phyloP scores from a whole-genome alignment of 768 basidiomycete species.

The Pisolithus tinctorius region DNA sequence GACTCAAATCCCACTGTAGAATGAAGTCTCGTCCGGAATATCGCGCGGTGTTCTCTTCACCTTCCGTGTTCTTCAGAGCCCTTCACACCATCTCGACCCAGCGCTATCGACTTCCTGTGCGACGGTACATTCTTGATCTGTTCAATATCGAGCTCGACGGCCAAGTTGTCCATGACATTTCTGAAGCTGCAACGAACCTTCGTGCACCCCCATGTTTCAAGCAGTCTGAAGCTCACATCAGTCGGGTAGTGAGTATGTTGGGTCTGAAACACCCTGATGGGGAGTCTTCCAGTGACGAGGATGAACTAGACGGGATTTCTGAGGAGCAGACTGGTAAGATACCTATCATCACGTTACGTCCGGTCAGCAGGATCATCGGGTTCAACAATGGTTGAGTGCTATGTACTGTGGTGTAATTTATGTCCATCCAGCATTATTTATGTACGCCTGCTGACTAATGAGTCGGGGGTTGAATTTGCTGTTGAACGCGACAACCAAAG shows the following conservation, averaged over 20 bases:
- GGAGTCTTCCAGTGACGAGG: slow-evolving; percentile 55
- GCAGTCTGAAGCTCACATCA: slow-evolving; percentile 36
- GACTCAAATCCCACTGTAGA: slow-evolving; percentile 29
- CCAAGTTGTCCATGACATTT: slow-evolving; percentile 49
- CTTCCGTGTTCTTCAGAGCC: slow-evolving; percentile 75
- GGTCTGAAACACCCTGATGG: slow-evolving; percentile 45
- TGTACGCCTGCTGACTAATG: neutral
- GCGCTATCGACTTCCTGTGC: slow-evolving; percentile 86
- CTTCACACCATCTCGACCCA: slow-evolving; percentile 84
- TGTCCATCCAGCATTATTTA: neutral
- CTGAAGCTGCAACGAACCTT: slow-evolving; percentile 44
- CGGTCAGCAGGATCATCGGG: slow-evolving; percentile 53
- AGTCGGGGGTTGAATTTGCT: slow-evolving; percentile 19
- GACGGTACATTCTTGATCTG: slow-evolving; percentile 87
- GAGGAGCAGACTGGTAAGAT: slow-evolving; percentile 36
- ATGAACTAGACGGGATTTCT: slow-evolving; percentile 38
- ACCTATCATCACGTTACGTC: slow-evolving; percentile 52
- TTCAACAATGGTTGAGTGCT: slow-evolving; percentile 29
- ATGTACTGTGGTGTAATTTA: neutral
- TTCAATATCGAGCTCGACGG: slow-evolving; percentile 79
- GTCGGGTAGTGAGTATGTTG: slow-evolving; percentile 55
- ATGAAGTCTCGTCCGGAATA: slow-evolving; percentile 77
- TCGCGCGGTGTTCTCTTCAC: slow-evolving; percentile 68
- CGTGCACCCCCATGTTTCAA: slow-evolving; percentile 41
- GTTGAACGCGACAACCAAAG: slow-evolving; percentile 6